Evolutionary conservation across 163 green algal genomes (phyloP).

Genomic region (Picocystis sp.): DNA sequence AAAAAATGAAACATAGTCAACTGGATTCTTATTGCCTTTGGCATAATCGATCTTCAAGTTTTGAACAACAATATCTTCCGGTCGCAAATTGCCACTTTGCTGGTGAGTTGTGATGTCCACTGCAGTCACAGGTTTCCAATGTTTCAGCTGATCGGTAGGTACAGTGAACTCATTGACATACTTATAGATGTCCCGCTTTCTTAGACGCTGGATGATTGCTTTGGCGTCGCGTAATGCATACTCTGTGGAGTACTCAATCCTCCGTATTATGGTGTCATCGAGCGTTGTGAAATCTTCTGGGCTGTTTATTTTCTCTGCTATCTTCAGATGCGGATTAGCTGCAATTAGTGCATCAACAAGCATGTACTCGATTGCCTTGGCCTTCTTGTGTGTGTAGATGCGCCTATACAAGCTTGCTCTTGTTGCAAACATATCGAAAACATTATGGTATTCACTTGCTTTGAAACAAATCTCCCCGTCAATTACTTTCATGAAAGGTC

Average conservation of each 20-base stretch:
- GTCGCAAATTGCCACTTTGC: not conserved
- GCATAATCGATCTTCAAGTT: slow-evolving; percentile 13
- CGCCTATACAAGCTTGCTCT: slow-evolving; percentile 10
- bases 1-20: slow-evolving; percentile 6
- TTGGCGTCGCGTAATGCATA: slow-evolving; percentile 4
- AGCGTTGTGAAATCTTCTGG: slow-evolving; percentile 13
- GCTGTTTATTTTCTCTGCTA: slow-evolving; percentile 10
- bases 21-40: slow-evolving; percentile 9
- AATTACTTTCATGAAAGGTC: slow-evolving; percentile 14
- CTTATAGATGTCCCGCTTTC: slow-evolving; percentile 16
- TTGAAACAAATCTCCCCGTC: slow-evolving; percentile 20
- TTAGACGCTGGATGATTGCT: slow-evolving; percentile 13
- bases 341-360: slow-evolving; percentile 19
- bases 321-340: slow-evolving; percentile 10
- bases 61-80: slow-evolving; percentile 9
- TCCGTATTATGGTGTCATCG: slow-evolving; percentile 20
- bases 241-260: slow-evolving; percentile 15
- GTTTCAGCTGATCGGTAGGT: slow-evolving; percentile 1
- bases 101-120: slow-evolving; percentile 4
- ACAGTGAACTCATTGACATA: slow-evolving; percentile 17
- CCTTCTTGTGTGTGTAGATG: slow-evolving; percentile 22
- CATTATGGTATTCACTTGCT: slow-evolving; percentile 11
- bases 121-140: slow-evolving; percentile 5
- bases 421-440: slow-evolving; percentile 19
- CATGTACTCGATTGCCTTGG: slow-evolving; percentile 30